Base-by-base conservation (phyloP, 768 basidiomycete genomes). In the Tylopilus sp. region DNA sequence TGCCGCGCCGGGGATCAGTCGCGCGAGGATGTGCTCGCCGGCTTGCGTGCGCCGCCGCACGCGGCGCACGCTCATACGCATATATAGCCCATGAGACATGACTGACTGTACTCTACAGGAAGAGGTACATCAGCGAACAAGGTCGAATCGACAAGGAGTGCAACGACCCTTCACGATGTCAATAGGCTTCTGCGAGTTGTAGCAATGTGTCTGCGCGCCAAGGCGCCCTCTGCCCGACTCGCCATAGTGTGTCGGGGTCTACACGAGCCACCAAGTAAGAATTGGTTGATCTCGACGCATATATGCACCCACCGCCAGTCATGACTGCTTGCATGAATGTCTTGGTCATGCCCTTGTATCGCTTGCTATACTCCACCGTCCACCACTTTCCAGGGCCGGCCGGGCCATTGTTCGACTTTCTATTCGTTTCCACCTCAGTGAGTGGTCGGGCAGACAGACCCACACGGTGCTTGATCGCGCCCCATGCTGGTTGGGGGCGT, bases 131-230 rank as follows among this genome's bases (percentile, higher is more conserved):
- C n/a, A n/a, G n/a, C n/a, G n/a, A n/a, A n/a, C n/a, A n/a, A n/a
- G n/a, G n/a, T n/a, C n/a, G n/a, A n/a, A n/a, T n/a, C n/a, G n/a
- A n/a, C n/a, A n/a, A n/a, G n/a, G n/a, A n/a, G n/a, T n/a, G n/a
- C n/a, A n/a, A n/a, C n/a, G n/a, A n/a, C n/a, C 93, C 93, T 76
- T 95, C 93, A 59, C 92, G 80, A 66, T 95, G 89, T 25, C 86
- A 75, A 52, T 51, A 65, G 21, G 65, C 60, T 43, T 63, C 62
- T 28, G 63, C 63, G 6, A 63, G 62, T 43, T 63, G 62, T 2
- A 63, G 59, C 1, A 95, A 74, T 0, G 94, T 95, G 67, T 98
- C 95, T 1, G 85, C 89, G 59, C 98, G 97, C 82, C 92, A 98
- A 0, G 91, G 92, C 48, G 86, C 78, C 35, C 79, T 80, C 22